Base-by-base conservation (phyloP, 441 rosid genomes). In the Mallotus japonicus region DNA sequence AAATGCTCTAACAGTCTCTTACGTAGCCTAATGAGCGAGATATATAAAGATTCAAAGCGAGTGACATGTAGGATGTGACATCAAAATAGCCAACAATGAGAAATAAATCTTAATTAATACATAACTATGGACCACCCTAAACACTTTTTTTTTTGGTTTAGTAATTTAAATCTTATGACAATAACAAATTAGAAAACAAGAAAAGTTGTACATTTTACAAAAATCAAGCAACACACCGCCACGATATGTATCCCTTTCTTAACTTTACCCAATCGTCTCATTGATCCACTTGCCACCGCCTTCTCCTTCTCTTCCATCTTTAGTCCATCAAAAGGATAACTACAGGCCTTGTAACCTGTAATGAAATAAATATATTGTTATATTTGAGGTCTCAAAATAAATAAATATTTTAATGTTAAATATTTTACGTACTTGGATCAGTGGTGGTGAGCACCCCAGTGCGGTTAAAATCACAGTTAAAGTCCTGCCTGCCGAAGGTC, bases 281-380 rank as follows among this genome's bases (percentile, higher is more conserved):
- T 69, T 62, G 83, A 65, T 15, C 15, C 40, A 19, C 72, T 80
- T 19, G 75, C 79, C 57, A 37, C 78, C 65, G 84, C n/a, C n/a
- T n/a, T n/a, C n/a, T n/a, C 71, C 63, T 69, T 72, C 8, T 71
- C 12, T 64, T 76, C 80, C 69, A 76, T 3, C 65, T 69, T 84
- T 8, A 59, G 20, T 4, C 72, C 84, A 20, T 71, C 61, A 0
- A 8, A 57, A 0, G 78, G 78, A 75, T 83, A 81, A 40, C 58
- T 65, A 72, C 92, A 88, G 3, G 83, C 74, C 73, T 73, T 78
- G 70, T 88, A 73, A 79, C 92, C 92, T 88, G 85, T 57, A 65
- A 24, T 24, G 2, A 24, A 24, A 24, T 24, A 24, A 24, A 24
- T 24, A n/a, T n/a, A n/a, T n/a, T n/a, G n/a, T n/a, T n/a, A n/a